Percentiles rank a stretch among this genome's conserved stretches.
These are phyloP conservation scores for Alternaria novae-zelandiae DNA, from an alignment of 2,329 filamentous ascomycete genomes.

Conservation along the genomic window DNA sequence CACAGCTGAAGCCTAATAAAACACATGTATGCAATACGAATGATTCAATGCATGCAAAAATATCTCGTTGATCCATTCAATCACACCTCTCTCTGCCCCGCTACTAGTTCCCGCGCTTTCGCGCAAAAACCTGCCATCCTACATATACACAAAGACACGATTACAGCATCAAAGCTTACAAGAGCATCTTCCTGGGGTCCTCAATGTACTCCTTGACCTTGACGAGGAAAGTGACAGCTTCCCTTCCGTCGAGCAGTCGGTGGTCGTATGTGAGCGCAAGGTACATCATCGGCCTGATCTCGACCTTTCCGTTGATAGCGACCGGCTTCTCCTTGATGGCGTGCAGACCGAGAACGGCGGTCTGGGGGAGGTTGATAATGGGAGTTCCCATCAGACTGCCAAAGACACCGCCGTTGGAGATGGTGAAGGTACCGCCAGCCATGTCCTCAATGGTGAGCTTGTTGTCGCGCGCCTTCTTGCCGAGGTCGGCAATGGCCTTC, in stretches of 20 bases:
- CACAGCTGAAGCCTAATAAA: neutral
- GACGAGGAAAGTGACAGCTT: conserved; percentile 94
- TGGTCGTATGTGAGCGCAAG: conserved; percentile 97
- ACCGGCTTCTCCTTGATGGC: conserved; percentile 95
- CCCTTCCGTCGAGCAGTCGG: conserved; percentile 89
- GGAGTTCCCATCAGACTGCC: conserved; percentile 97
- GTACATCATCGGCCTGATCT: conserved; percentile 99
- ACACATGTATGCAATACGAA: neutral
- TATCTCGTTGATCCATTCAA: neutral
- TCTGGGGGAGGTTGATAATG: conserved; percentile 97
- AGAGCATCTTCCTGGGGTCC: conserved; percentile 89
- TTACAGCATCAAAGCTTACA: conserved; percentile 46
- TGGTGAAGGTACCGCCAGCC: conserved; percentile 97
- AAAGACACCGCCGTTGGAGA: conserved; percentile 96
- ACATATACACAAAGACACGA: neutral
- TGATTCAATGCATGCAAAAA: conserved; percentile 8
- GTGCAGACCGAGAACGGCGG: conserved; percentile 87
- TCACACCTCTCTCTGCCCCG: neutral
- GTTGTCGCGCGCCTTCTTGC: conserved; percentile 95
- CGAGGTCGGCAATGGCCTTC: conserved; percentile 87
- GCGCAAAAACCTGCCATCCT: neutral
- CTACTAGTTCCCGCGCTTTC: neutral
- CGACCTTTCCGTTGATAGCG: conserved; percentile 89
- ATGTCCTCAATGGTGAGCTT: conserved; percentile 99
- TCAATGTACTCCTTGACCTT: conserved; percentile 98